These are phyloP conservation scores for Lichtheimia ramosa DNA, from an alignment of 371 early-diverging fungal genomes.

Conservation along the genomic window DNA sequence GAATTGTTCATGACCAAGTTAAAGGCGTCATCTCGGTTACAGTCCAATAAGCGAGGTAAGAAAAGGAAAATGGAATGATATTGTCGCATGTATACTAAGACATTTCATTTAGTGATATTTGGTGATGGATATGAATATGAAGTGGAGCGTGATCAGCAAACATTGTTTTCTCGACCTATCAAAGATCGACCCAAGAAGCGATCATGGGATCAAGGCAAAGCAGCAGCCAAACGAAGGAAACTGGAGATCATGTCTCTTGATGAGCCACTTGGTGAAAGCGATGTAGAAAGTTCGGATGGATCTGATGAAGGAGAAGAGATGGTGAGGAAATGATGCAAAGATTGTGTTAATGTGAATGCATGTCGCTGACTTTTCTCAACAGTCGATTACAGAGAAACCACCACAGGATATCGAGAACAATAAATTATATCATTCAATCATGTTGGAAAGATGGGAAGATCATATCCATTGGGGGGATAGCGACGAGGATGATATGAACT, in stretches of 20 bases:
- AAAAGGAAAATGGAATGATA: background rate
- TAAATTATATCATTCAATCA: conserved; percentile 56
- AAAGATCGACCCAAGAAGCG: conserved; percentile 22
- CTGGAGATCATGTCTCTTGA: conserved; percentile 16
- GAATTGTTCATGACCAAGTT: conserved; percentile 61
- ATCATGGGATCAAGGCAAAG: conserved; percentile 6
- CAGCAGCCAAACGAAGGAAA: conserved; percentile 25
- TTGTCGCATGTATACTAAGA: background rate
- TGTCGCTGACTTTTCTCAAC: background rate
- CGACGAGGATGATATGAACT: background rate
- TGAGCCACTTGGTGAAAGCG: conserved; percentile 4
- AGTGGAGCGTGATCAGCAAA: conserved; percentile 41
- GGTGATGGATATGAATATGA: conserved; percentile 49
- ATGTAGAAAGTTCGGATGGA: background rate
- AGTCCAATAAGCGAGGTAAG: conserved; percentile 32
- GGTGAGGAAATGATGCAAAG: background rate
- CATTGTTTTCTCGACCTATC: conserved; percentile 29
- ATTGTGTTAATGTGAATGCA: background rate
- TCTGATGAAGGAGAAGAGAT: conserved; percentile 5
- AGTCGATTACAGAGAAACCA: background rate
- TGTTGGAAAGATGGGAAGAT: conserved; percentile 85
- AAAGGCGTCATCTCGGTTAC: conserved; percentile 32
- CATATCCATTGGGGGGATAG: conserved; percentile 72
- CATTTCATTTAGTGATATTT: conserved; percentile 26
- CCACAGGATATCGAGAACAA: conserved; percentile 22